phyloP scores from a whole-genome alignment of 2,329 filamentous ascomycete species.

The Microdochium bolleyi region DNA sequence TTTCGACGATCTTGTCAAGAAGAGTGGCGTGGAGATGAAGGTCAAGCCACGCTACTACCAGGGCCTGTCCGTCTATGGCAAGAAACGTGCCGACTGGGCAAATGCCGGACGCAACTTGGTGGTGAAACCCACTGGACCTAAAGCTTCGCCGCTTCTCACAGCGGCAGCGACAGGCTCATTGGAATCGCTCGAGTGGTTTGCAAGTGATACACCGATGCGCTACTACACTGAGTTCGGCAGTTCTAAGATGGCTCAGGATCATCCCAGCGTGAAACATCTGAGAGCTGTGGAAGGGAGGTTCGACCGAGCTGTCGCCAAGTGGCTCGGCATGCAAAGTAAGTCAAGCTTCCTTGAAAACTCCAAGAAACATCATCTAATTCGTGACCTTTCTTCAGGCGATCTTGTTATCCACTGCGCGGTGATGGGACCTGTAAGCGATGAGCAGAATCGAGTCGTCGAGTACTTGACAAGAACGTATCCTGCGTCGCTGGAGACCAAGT shows the following conservation, averaged over 20 bases:
- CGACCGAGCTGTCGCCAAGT: constrained; percentile 52
- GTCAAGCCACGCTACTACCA: constrained; percentile 67
- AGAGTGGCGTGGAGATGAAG: constrained; percentile 53
- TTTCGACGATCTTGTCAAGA: constrained; percentile 56
- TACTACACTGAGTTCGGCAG: constrained; percentile 61
- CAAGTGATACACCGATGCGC: constrained; percentile 60
- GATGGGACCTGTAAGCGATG: constrained; percentile 27
- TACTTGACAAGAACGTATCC: constrained; percentile 60
- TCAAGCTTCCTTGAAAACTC: constrained; percentile 5
- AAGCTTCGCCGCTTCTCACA: constrained; percentile 50
- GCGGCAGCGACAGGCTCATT: constrained; percentile 51
- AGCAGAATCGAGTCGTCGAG: constrained; percentile 48
- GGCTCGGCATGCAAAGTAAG: constrained; percentile 54
- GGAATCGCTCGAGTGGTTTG: constrained; percentile 69
- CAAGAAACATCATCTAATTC: background rate
- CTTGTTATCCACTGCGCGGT: constrained; percentile 61
- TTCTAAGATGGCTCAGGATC: constrained; percentile 49
- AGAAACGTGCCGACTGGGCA: constrained; percentile 61
- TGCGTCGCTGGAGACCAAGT: constrained; percentile 53
- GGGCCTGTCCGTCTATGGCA: constrained; percentile 57
- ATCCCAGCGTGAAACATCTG: constrained; percentile 55
- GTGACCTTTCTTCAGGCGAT: constrained; percentile 35
- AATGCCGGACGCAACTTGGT: constrained; percentile 45
- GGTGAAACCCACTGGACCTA: constrained; percentile 27
- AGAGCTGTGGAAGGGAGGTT: constrained; percentile 53